phyloP scores from a whole-genome alignment of 371 early-diverging fungal species.

The Mucor piriformis region DNA sequence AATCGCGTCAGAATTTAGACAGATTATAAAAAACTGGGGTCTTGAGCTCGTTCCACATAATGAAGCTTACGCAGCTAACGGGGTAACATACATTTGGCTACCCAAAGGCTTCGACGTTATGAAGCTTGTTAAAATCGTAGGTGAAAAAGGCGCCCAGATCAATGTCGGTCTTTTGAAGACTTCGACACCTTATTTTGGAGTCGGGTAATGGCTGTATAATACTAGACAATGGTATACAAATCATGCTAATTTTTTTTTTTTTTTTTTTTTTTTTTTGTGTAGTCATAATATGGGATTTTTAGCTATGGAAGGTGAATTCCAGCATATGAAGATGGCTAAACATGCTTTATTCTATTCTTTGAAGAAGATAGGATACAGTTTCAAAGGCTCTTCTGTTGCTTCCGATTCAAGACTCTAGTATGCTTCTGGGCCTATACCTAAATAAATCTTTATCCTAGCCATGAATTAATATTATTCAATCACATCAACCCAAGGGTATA shows the following conservation, averaged over 20 bases:
- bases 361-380: constrained; percentile 56
- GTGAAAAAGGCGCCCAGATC: constrained; percentile 80
- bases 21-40: constrained; percentile 66
- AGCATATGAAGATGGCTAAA: constrained; percentile 75
- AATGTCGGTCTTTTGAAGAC: constrained; percentile 91
- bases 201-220: constrained; percentile 59
- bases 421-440: no score
- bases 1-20: constrained; percentile 75
- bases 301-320: constrained; percentile 71
- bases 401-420: no score
- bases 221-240: no score
- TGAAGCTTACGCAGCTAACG: constrained; percentile 78
- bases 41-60: constrained; percentile 70
- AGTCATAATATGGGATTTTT: constrained; percentile 93
- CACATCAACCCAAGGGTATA: no score
- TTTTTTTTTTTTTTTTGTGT: no score
- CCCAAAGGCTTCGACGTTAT: constrained; percentile 80
- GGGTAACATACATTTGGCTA: constrained; percentile 92
- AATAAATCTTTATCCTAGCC: no score
- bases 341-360: constrained; percentile 62
- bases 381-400: background rate
- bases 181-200: constrained; percentile 88
- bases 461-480: no score
- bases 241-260: no score
- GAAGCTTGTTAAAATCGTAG: constrained; percentile 76